A percentile compares a stretch with the other conserved stretches of the same genome.
These are phyloP conservation scores for Meredithiella fracta DNA, from an alignment of 2,329 filamentous ascomycete species.

Conservation along the genomic window DNA sequence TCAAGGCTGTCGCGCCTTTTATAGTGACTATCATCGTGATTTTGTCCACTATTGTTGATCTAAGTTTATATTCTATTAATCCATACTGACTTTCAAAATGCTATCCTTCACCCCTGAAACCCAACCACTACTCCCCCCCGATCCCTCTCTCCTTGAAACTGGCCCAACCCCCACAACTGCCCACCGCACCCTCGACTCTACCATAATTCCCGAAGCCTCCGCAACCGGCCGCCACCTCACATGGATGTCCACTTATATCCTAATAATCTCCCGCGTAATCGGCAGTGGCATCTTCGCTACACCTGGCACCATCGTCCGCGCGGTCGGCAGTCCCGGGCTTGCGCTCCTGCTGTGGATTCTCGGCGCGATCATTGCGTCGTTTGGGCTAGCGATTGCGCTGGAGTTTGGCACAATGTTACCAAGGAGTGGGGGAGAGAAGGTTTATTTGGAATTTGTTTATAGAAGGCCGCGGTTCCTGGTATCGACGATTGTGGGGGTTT, in stretches of 20 bases:
- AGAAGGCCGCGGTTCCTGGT: slow-evolving; percentile 45
- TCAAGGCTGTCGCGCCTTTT: too few relatives aligned
- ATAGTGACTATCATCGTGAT: neutral
- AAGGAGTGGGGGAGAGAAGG: slow-evolving; percentile 50
- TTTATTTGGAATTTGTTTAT: slow-evolving; percentile 56
- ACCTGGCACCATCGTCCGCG: slow-evolving; percentile 48
- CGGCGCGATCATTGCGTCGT: slow-evolving; percentile 44
- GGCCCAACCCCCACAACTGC: neutral
- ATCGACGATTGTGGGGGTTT: slow-evolving; percentile 45
- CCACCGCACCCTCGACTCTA: slow-evolving; percentile 30
- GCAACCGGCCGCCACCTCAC: slow-evolving; percentile 40
- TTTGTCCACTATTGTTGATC: neutral
- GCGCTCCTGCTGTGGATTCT: slow-evolving; percentile 46
- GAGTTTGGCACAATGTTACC: slow-evolving; percentile 59
- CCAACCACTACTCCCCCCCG: slow-evolving; percentile 2
- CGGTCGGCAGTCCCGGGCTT: slow-evolving; percentile 49
- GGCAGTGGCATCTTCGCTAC: slow-evolving; percentile 59
- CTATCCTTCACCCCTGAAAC: slow-evolving; percentile 2
- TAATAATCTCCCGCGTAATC: slow-evolving; percentile 52
- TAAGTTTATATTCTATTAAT: neutral
- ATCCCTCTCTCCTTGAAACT: neutral
- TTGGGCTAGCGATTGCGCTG: slow-evolving; percentile 43
- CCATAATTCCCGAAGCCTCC: slow-evolving; percentile 42
- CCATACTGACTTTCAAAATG: neutral
- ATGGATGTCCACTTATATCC: slow-evolving; percentile 48